Evolutionary conservation across 2,329 filamentous ascomycete genomes (phyloP), one percentile per base, ranked within the genome.

Genomic region (Botrytis deweyae): DNA sequence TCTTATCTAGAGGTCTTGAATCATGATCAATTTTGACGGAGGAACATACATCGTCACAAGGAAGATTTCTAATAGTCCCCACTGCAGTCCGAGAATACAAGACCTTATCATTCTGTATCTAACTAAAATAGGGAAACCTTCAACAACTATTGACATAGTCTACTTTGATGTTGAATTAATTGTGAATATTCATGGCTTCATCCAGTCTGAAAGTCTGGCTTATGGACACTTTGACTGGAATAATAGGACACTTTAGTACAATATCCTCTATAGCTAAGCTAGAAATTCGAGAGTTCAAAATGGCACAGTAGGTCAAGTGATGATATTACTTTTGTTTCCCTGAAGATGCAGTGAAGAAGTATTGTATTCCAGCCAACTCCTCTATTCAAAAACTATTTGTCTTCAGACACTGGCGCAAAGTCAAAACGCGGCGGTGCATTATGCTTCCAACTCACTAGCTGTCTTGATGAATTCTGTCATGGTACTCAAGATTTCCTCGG

Each of bases 401-500:
- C 59, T 38, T 3, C 36, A n/a, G 22, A 40, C 3, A n/a, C 20
- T 16, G 2, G 59, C 2, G 20, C 10, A n/a, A 62, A 62, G 4
- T 14, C 2, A 62, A 40, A 62, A 40, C 10, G 36, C 20, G 2
- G 16, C 22, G 5, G 8, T 25, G 1, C 8, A 22, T 62, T 36
- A 62, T 62, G 36, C 59, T 1, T 25, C 22, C 18, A 25, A 25
- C 2, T 58, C 66, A 20, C 8, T 38, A 40, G 22, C 66, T 16
- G 42, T 58, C 29, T 38, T 36, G 12, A 69, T 58, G 22, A 69
- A 69, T 12, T 69, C 46, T 10, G 22, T 52, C 46, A 49, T 44
- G 68, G 74, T 63, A 22, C 75, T 75, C 64, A 78, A 70, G 59
- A 79, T 74, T 40, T 58, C 67, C n/a, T 73, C 73, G 12, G 76